Conservation (phyloP, 1,139 yeast species). For the Pneumocystis wakefieldiae region DNA sequence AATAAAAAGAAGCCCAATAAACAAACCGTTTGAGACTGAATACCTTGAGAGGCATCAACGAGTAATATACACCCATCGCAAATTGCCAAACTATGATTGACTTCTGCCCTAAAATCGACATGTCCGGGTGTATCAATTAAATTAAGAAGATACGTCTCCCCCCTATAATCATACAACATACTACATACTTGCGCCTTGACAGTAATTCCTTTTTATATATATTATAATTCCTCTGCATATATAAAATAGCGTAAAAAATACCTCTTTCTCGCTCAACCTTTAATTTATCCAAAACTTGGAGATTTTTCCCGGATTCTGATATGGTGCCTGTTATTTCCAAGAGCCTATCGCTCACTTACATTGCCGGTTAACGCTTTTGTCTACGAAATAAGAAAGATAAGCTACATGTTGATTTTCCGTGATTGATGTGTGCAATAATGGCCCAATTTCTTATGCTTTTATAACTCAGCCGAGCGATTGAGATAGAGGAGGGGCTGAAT, state of each 20-base stretch:
- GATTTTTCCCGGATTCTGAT: constrained; percentile 49
- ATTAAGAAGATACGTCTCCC: constrained; percentile 65
- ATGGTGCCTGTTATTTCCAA: constrained; percentile 83
- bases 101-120: constrained; percentile 91
- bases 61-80: constrained; percentile 86
- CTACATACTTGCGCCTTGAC: constrained; percentile 94
- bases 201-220: constrained; percentile 35
- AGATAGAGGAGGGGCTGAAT: not conserved
- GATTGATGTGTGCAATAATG: constrained; percentile 94
- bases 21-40: constrained; percentile 82
- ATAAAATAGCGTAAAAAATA: not conserved
- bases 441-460: constrained; percentile 81
- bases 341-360: constrained; percentile 54
- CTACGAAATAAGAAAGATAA: not conserved
- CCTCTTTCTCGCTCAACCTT: constrained; percentile 95
- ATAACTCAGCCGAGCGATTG: constrained; percentile 20
- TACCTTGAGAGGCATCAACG: constrained; percentile 93
- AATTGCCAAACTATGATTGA: constrained; percentile 81
- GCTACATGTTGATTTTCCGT: constrained; percentile 67
- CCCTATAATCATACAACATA: constrained; percentile 66
- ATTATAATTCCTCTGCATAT: too few species aligned
- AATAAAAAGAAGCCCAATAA: not conserved
- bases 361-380: not conserved
- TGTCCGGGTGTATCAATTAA: constrained; percentile 97
- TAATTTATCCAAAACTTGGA: constrained; percentile 77